phyloP scores from a whole-genome alignment of 305 asterid species.

The Fraxinus angustifolia region DNA sequence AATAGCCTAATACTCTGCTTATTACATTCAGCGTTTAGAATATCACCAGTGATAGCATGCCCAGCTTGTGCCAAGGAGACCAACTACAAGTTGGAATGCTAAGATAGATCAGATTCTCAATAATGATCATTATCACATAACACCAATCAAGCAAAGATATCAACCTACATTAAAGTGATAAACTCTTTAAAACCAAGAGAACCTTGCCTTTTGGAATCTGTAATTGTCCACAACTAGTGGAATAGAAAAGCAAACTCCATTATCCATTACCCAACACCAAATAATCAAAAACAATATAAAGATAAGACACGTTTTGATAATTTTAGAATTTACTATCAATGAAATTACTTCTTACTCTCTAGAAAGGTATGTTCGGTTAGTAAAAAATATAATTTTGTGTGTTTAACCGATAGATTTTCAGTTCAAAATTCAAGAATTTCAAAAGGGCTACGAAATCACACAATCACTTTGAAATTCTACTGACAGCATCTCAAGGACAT shows the following conservation, averaged over 20 bases:
- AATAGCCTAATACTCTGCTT: neutral
- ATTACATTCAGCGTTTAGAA: conserved; percentile 46
- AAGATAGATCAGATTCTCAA: conserved; percentile 26
- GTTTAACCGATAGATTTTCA: neutral
- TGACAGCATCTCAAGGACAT: neutral
- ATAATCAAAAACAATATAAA: neutral
- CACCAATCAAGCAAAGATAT: neutral
- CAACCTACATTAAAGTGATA: conserved; percentile 66
- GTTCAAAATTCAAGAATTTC: neutral
- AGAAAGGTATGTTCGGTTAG: neutral
- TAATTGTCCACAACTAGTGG: conserved; percentile 71
- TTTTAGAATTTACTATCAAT: neutral
- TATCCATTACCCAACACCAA: neutral
- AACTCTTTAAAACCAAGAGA: conserved; percentile 71
- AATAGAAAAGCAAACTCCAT: neutral
- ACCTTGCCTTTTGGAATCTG: conserved; percentile 75
- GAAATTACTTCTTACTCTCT: neutral
- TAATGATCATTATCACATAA: neutral
- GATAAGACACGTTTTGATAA: neutral
- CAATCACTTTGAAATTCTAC: neutral
- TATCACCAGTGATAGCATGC: conserved; percentile 38
- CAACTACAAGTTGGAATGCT: conserved; percentile 34
- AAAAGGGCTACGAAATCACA: neutral
- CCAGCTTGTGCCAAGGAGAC: conserved; percentile 74
- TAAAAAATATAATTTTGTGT: neutral